Evolutionary conservation across 2,329 filamentous ascomycete species (phyloP).

Genomic region (Penicillium sp.): DNA sequence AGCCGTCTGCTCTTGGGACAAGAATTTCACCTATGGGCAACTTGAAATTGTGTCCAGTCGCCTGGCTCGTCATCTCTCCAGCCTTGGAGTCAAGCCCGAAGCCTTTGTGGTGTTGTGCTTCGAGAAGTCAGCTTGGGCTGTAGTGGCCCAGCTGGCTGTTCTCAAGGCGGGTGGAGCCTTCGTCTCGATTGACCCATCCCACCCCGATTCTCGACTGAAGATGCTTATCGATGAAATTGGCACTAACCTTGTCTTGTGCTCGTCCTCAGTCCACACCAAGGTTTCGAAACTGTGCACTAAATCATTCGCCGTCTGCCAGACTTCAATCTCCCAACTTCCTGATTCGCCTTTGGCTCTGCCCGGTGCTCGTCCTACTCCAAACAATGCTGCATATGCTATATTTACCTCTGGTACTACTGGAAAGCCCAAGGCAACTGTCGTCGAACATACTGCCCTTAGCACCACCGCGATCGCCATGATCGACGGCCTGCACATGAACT

Average conservation of each 20-base stretch:
- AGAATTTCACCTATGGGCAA: constrained; percentile 35
- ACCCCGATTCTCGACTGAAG: constrained; percentile 36
- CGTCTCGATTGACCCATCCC: constrained; percentile 40
- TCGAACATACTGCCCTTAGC: constrained; percentile 59
- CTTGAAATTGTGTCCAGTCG: constrained; percentile 37
- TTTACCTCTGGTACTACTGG: constrained; percentile 51
- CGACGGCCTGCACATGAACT: constrained; percentile 49
- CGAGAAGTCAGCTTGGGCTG: constrained; percentile 44
- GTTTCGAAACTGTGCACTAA: constrained; percentile 27
- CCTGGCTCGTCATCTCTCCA: constrained; percentile 35
- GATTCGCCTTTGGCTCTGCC: constrained; percentile 17
- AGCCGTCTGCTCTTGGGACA: constrained; percentile 36
- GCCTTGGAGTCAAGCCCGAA: constrained; percentile 39
- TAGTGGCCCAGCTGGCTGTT: constrained; percentile 41
- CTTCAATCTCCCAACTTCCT: constrained; percentile 25
- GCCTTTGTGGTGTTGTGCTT: constrained; percentile 41
- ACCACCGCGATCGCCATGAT: constrained; percentile 54
- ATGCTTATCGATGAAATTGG: constrained; percentile 36
- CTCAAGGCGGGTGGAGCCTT: constrained; percentile 44
- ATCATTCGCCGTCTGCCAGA: constrained; percentile 28
- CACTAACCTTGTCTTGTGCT: constrained; percentile 34
- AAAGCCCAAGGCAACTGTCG: constrained; percentile 59
- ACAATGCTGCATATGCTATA: constrained; percentile 47
- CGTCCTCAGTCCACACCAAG: constrained; percentile 27
- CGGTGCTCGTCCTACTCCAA: constrained; percentile 14